A percentile compares a stretch with the other conserved stretches of the same genome.
Conservation (phyloP, 2,329 filamentous ascomycete genomes). For the Karstenula rhodostoma region DNA sequence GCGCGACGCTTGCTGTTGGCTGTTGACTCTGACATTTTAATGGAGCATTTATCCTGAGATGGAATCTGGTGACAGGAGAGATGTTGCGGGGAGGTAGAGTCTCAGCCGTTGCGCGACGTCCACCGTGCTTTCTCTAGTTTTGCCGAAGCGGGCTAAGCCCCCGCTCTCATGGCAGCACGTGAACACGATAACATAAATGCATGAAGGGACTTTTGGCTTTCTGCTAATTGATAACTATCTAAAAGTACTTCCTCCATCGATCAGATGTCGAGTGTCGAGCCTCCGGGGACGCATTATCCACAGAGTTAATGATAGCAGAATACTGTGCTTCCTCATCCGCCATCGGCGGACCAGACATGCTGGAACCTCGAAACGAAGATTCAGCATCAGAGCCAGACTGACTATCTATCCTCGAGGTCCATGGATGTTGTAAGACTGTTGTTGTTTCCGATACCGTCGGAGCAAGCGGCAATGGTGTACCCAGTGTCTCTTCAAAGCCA, state of each 20-base stretch:
- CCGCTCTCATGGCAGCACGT: neutral
- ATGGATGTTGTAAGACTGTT: neutral
- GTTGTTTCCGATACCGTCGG: neutral
- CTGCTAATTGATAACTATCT: neutral
- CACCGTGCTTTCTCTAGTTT: neutral
- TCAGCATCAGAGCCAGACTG: neutral
- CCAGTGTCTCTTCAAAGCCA: neutral
- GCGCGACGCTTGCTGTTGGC: constrained; percentile 29
- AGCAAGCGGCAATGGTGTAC: neutral
- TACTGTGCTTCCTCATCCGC: neutral
- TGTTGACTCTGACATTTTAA: constrained; percentile 25
- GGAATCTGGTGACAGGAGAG: neutral
- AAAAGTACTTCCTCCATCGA: constrained; percentile 30
- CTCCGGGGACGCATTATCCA: neutral
- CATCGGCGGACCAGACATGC: neutral
- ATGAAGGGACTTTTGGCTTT: neutral
- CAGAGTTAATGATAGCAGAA: neutral
- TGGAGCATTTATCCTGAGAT: neutral
- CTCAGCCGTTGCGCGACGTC: neutral
- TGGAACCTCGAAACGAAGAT: neutral
- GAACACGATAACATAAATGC: neutral
- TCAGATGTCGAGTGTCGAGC: neutral
- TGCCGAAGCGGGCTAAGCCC: neutral
- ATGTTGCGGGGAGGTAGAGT: neutral
- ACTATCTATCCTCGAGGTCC: neutral